Evolutionary conservation across 768 basidiomycete species (phyloP).

Genomic region (Strobilomyces confusus): DNA sequence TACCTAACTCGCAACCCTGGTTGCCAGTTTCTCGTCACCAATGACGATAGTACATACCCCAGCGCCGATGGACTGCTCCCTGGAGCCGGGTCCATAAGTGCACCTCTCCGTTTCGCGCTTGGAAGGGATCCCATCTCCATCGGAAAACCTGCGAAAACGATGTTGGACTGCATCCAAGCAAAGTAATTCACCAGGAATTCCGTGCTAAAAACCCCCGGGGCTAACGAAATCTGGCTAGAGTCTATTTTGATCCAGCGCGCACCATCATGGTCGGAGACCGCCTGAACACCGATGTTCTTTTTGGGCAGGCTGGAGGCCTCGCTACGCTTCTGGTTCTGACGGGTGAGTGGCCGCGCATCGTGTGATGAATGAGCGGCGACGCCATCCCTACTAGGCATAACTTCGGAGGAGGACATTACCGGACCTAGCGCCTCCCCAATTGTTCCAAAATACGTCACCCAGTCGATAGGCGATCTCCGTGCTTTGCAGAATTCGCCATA

Average conservation of each 20-base stretch:
- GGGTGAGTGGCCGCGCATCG: conserved; percentile 42
- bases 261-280: conserved; percentile 97
- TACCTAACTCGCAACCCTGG: conserved; percentile 79
- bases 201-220: neutral
- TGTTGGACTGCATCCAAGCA: conserved; percentile 90
- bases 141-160: conserved; percentile 87
- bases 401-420: conserved; percentile 66
- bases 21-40: conserved; percentile 86
- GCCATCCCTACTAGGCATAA: conserved; percentile 55
- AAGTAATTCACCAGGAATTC: conserved; percentile 40
- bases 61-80: conserved; percentile 68
- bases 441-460: conserved; percentile 77
- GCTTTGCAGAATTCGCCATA: conserved; percentile 22
- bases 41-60: conserved; percentile 91
- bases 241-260: conserved; percentile 77
- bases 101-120: conserved; percentile 72
- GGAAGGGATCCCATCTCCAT: conserved; percentile 71
- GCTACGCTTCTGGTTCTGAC: conserved; percentile 88
- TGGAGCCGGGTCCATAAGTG: conserved; percentile 81
- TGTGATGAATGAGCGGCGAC: neutral
- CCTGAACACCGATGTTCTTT: conserved; percentile 92
- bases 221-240: conserved; percentile 42
- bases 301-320: conserved; percentile 83
- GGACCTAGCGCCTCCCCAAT: conserved; percentile 66
- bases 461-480: conserved; percentile 79